Evolutionary conservation across 345 rosid species (phyloP).

Genomic region (Lagerstroemia speciosa): DNA sequence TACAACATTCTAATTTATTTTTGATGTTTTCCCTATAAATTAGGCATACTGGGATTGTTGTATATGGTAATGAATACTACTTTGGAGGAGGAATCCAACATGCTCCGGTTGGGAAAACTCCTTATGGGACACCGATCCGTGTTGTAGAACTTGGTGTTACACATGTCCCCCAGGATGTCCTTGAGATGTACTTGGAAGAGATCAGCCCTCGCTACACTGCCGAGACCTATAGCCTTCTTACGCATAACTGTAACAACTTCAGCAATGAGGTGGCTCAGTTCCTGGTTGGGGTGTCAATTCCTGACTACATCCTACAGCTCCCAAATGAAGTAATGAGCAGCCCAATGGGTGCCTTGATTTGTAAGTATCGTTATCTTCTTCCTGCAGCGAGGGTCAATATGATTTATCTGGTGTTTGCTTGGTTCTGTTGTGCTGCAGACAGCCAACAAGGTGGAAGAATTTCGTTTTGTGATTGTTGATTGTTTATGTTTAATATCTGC

Average conservation of each 20-base stretch:
- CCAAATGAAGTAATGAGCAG: slow-evolving; percentile 86
- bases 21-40: background rate
- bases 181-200: slow-evolving; percentile 77
- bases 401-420: no score
- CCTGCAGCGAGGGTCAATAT: background rate
- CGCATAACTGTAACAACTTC: slow-evolving; percentile 94
- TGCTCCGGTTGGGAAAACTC: slow-evolving; percentile 53
- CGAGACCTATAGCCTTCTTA: slow-evolving; percentile 64
- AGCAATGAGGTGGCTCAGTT: slow-evolving; percentile 87
- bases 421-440: no score
- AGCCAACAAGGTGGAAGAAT: no score
- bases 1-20: background rate
- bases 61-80: slow-evolving; percentile 72
- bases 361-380: slow-evolving; percentile 37
- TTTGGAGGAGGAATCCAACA: slow-evolving; percentile 92
- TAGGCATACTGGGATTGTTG: slow-evolving; percentile 94
- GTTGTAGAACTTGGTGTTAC: slow-evolving; percentile 69
- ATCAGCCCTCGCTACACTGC: slow-evolving; percentile 83
- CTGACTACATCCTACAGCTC: slow-evolving; percentile 77
- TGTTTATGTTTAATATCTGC: no score
- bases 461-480: no score
- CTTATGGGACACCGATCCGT: slow-evolving; percentile 64
- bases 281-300: slow-evolving; percentile 69
- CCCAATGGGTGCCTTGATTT: slow-evolving; percentile 81
- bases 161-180: slow-evolving; percentile 76